These are phyloP conservation scores for Solanum hybrid DNA, from an alignment of 305 asterid species.

Conservation along the genomic window DNA sequence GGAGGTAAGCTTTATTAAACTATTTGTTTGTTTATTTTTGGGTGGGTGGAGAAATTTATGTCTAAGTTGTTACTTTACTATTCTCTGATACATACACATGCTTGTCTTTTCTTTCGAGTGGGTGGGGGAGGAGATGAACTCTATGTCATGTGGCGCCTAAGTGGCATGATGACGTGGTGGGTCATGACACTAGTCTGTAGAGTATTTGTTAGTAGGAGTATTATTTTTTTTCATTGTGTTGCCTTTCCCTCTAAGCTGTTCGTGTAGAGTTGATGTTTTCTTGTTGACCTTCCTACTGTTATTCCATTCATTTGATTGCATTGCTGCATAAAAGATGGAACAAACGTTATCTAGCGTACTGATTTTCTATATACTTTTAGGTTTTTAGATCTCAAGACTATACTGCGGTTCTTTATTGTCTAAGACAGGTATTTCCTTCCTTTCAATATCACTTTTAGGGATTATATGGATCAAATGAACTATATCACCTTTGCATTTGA, in stretches of 20 bases:
- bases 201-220: not conserved
- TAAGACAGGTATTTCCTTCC: slow-evolving; percentile 55
- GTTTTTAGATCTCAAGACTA: slow-evolving; percentile 96
- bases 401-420: slow-evolving; percentile 76
- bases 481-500: slow-evolving; percentile 1
- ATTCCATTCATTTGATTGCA: not conserved
- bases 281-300: not conserved
- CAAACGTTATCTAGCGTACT: not conserved
- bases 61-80: no score
- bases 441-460: not conserved
- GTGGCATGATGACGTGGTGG: not conserved
- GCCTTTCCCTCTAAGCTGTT: not conserved
- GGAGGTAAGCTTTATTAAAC: not conserved
- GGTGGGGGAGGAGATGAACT: no score
- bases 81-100: not conserved
- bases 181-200: not conserved
- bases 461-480: not conserved
- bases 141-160: no score
- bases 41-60: no score
- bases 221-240: not conserved
- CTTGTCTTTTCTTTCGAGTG: not conserved
- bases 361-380: slow-evolving; percentile 15
- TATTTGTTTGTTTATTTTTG: not conserved
- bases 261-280: not conserved
- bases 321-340: not conserved